Conservation (phyloP, 2,329 filamentous ascomycete species). For the Scytalidium sp. region DNA sequence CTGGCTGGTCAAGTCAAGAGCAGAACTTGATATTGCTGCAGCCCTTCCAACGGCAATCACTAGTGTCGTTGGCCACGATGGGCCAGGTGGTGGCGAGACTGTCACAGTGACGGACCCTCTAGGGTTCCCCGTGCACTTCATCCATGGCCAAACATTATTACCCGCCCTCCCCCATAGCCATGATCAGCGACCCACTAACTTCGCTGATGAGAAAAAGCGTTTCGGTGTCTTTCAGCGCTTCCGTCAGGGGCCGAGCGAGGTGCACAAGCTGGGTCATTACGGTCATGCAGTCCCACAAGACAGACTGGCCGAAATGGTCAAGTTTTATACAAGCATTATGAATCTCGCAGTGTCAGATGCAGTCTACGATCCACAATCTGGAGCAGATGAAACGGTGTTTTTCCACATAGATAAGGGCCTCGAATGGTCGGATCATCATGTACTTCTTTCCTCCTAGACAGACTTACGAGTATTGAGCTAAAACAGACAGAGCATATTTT, state of each 20-base stretch:
- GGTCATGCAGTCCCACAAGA: conserved; percentile 25
- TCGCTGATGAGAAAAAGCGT: no score
- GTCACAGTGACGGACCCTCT: no score
- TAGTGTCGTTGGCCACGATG: no score
- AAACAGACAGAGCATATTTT: no score
- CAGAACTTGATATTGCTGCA: no score
- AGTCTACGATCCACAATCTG: background rate
- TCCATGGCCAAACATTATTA: no score
- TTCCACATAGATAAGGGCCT: conserved; percentile 46
- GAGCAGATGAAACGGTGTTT: conserved; percentile 30
- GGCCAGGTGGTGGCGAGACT: no score
- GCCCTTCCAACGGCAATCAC: no score
- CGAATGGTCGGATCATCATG: conserved; percentile 47
- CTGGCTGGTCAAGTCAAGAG: no score
- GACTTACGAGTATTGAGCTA: conserved; percentile 1
- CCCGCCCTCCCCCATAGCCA: no score
- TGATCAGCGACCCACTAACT: no score
- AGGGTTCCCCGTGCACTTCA: no score
- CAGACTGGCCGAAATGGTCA: conserved; percentile 30
- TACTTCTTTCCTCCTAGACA: conserved; percentile 37
- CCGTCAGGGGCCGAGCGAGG: conserved; percentile 22
- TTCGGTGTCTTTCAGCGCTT: conserved; percentile 29
- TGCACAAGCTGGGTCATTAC: conserved; percentile 37
- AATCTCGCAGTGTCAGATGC: conserved; percentile 37
- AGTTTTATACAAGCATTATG: conserved; percentile 36